These are phyloP conservation scores for Lactarius deliciosus DNA, from an alignment of 768 basidiomycete genomes.

Conservation along the genomic window DNA sequence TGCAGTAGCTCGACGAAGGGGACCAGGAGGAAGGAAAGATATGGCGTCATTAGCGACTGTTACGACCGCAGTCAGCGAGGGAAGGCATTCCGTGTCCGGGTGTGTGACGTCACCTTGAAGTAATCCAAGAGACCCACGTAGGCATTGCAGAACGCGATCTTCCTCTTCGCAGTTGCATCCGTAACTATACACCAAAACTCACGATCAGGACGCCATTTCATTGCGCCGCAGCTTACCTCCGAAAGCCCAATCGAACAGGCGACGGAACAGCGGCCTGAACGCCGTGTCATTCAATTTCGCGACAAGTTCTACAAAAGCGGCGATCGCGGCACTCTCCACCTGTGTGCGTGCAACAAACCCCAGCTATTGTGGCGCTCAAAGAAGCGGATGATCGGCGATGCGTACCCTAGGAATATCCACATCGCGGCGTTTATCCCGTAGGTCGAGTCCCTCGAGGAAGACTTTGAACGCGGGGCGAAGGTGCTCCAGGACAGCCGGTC, in stretches of 20 bases:
- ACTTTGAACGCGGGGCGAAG: conserved; percentile 27
- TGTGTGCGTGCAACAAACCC: conserved; percentile 32
- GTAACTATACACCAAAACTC: conserved; percentile 28
- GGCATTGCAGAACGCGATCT: conserved; percentile 71
- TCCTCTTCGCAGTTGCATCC: conserved; percentile 45
- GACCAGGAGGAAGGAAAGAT: conserved; percentile 74
- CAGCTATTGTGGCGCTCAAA: background rate
- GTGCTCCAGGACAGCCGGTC: conserved; percentile 24
- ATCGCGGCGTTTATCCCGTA: conserved; percentile 18
- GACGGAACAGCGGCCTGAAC: conserved; percentile 90
- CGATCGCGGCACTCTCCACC: conserved; percentile 55
- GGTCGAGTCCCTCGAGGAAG: conserved; percentile 29
- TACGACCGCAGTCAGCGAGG: background rate
- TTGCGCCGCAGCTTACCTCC: conserved; percentile 35
- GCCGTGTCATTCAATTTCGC: conserved; percentile 90
- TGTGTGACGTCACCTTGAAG: conserved; percentile 65
- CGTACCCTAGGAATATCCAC: conserved; percentile 32
- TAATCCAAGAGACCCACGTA: conserved; percentile 75
- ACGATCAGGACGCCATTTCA: background rate
- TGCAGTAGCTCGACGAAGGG: conserved; percentile 65
- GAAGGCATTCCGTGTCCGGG: no score
- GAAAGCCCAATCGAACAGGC: conserved; percentile 94
- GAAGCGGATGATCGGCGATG: background rate
- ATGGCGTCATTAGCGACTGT: conserved; percentile 86
- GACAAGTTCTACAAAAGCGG: conserved; percentile 84